phyloP scores from a whole-genome alignment of 371 early-diverging fungal species.

The Cokeromyces recurvatus region DNA sequence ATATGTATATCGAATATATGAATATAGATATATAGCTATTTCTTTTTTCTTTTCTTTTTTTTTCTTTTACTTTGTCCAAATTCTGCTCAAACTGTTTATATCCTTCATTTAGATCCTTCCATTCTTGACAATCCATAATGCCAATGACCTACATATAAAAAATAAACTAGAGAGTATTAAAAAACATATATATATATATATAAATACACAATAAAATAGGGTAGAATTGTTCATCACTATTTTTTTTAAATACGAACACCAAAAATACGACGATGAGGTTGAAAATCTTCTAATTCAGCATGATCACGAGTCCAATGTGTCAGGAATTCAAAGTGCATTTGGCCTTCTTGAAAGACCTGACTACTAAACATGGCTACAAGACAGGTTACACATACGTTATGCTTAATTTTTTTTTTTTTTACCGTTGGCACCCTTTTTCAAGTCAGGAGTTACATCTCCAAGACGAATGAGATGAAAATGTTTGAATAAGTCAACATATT shows the following conservation, averaged over 20 bases:
- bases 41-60: too few relatives aligned
- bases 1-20: too few relatives aligned
- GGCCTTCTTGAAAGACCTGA: slow-evolving; percentile 59
- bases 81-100: slow-evolving; percentile 58
- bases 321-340: slow-evolving; percentile 73
- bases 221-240: too few relatives aligned
- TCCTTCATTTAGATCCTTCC: slow-evolving; percentile 61
- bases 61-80: slow-evolving; percentile 48
- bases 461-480: slow-evolving; percentile 50
- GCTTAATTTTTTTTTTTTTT: slow-evolving; percentile 2
- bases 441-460: slow-evolving; percentile 59
- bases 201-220: too few relatives aligned
- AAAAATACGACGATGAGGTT: slow-evolving; percentile 71
- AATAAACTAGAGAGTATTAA: too few relatives aligned
- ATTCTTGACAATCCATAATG: slow-evolving; percentile 79
- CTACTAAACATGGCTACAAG: slow-evolving; percentile 20
- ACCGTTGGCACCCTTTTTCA: slow-evolving; percentile 42
- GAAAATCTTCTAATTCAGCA: slow-evolving; percentile 69
- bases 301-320: slow-evolving; percentile 65
- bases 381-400: background rate
- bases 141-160: slow-evolving; percentile 58
- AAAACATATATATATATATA: too few relatives aligned
- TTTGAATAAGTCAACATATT: slow-evolving; percentile 60
- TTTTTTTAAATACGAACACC: slow-evolving; percentile 68
- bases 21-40: background rate